These are phyloP conservation scores for Salix dunnii DNA, from an alignment of 345 rosid species.

Conservation along the genomic window DNA sequence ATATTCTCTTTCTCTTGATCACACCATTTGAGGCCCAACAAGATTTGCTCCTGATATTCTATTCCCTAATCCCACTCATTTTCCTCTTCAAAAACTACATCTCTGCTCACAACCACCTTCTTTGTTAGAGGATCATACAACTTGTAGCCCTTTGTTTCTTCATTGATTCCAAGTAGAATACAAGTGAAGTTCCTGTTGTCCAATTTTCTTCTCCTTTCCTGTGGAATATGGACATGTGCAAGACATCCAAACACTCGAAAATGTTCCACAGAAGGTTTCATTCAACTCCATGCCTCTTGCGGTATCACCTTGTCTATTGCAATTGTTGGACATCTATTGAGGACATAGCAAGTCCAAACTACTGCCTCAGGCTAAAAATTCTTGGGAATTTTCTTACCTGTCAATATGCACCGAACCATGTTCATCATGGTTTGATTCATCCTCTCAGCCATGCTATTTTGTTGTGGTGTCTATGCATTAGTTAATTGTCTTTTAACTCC, in stretches of 20 bases:
- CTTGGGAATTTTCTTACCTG: not conserved
- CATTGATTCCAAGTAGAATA: too few relatives aligned
- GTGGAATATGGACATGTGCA: conserved; percentile 5
- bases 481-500: not conserved
- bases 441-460: conserved; percentile 2
- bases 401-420: conserved; percentile 7
- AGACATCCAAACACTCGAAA: conserved; percentile 4
- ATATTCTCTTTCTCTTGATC: too few relatives aligned
- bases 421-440: conserved; percentile 2
- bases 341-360: not conserved
- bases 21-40: too few relatives aligned
- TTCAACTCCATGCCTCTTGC: not conserved
- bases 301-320: not conserved
- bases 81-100: too few relatives aligned
- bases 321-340: conserved; percentile 5
- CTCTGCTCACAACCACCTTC: not conserved
- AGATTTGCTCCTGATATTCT: too few relatives aligned
- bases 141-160: not conserved
- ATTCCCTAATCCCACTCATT: too few relatives aligned
- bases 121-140: conserved; percentile 7
- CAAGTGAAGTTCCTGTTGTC: conserved; percentile 1
- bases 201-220: not conserved
- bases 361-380: conserved; percentile 10
- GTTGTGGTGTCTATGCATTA: not conserved
- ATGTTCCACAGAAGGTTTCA: not conserved